phyloP scores from a whole-genome alignment of 106 monocot genomes.

The Phalaenopsis aphrodite region DNA sequence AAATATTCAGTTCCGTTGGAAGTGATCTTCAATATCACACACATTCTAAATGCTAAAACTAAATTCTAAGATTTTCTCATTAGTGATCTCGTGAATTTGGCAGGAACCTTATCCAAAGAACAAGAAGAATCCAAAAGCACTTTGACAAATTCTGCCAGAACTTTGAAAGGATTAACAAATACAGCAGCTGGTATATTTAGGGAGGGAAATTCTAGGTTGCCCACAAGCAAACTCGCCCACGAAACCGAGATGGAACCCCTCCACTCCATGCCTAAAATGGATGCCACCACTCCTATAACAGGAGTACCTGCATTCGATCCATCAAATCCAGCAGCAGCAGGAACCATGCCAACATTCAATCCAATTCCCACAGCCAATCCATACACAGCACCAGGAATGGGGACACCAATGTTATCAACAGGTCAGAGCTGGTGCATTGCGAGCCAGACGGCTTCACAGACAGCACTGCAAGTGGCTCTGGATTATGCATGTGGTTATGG shows the following conservation, averaged over 20 bases:
- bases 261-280: constrained; percentile 10
- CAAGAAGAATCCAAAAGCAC: not conserved
- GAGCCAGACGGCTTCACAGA: constrained; percentile 57
- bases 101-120: constrained; percentile 5
- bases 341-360: constrained; percentile 3
- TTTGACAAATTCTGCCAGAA: not conserved
- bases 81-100: not conserved
- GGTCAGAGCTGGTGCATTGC: constrained; percentile 89
- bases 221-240: not conserved
- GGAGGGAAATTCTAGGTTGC: not conserved
- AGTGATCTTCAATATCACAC: no score
- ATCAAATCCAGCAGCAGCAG: not conserved
- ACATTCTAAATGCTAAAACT: not conserved
- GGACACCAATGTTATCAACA: constrained; percentile 5
- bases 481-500: constrained; percentile 95
- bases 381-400: constrained; percentile 1
- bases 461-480: constrained; percentile 75
- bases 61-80: not conserved
- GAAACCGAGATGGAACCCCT: not conserved
- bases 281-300: constrained; percentile 9
- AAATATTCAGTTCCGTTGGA: no score
- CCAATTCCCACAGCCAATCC: constrained; percentile 2
- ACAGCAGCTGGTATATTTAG: not conserved
- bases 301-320: constrained; percentile 12
- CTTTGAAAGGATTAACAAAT: not conserved